Percentiles rank a stretch among this genome's conserved stretches.
Conservation (phyloP, 768 basidiomycete genomes). For the Lactifluus subvellereus region DNA sequence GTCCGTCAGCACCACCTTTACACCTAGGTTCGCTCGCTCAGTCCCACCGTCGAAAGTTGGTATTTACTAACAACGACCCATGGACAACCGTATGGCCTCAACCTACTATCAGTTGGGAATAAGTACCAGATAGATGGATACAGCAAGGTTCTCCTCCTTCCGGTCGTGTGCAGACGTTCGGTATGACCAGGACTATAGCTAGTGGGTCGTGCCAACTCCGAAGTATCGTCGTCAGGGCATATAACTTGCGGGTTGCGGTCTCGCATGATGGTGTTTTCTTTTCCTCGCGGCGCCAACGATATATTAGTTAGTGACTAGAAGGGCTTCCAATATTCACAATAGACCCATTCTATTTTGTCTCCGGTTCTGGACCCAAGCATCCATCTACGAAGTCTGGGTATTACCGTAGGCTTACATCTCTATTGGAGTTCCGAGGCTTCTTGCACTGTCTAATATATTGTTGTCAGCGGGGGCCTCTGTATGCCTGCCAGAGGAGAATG, state of each 20-base stretch:
- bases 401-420: neutral
- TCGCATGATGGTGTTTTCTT: neutral
- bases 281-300: neutral
- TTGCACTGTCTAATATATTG: neutral
- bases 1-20: too few relatives aligned
- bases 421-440: neutral
- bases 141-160: neutral
- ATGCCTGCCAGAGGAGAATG: neutral
- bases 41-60: neutral
- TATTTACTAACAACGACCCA: neutral
- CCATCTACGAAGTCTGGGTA: neutral
- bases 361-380: neutral
- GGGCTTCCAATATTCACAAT: neutral
- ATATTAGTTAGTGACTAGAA: neutral
- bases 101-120: too few relatives aligned
- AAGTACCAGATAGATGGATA: neutral
- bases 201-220: too few relatives aligned
- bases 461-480: neutral
- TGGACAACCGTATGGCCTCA: neutral
- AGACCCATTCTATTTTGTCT: neutral
- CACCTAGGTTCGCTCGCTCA: neutral
- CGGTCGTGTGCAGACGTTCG: neutral
- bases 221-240: neutral
- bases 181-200: neutral
- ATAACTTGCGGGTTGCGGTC: neutral